Base-by-base conservation (phyloP, 192 early-diverging fungal species). In the Entophlyctis luteolus region DNA sequence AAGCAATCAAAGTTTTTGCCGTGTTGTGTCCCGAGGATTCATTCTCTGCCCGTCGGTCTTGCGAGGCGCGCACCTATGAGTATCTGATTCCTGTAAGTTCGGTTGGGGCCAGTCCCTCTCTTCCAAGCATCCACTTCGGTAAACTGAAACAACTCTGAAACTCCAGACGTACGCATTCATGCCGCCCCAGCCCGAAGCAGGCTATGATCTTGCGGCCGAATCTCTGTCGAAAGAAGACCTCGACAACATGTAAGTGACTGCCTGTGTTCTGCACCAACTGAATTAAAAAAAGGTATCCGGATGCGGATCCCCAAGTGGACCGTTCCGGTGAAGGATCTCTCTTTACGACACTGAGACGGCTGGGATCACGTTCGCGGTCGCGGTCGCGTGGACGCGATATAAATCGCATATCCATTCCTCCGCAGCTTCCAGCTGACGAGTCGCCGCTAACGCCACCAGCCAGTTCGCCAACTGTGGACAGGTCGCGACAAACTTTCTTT, bases 61-160 rank as follows among this genome's bases (percentile, higher is more conserved):
- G 80, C 62, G 80, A 82, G 32, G 72, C 77, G 23, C 36, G 80
- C 16, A 78, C 76, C 2, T 79, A 75, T 60, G 80, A 82, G 59
- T 82, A 77, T 52, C 35, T 82, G 56, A 60, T 82, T 54, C 80
- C 80, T 16, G 76, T 80, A 54, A 18, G 70, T n/a, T n/a, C n/a
- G n/a, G n/a, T n/a, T n/a, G n/a, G n/a, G n/a, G n/a, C n/a, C n/a
- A n/a, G n/a, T n/a, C n/a, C n/a, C n/a, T n/a, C n/a, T n/a, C n/a
- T n/a, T n/a, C n/a, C n/a, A n/a, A n/a, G n/a, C n/a, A n/a, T n/a
- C n/a, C n/a, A n/a, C n/a, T n/a, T n/a, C n/a, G n/a, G n/a, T n/a
- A n/a, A n/a, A n/a, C n/a, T n/a, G n/a, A n/a, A n/a, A n/a, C n/a
- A n/a, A n/a, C n/a, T n/a, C n/a, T n/a, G n/a, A n/a, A n/a, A n/a